These are phyloP conservation scores for Croton setiger DNA, from an alignment of 441 rosid species.

Conservation along the genomic window DNA sequence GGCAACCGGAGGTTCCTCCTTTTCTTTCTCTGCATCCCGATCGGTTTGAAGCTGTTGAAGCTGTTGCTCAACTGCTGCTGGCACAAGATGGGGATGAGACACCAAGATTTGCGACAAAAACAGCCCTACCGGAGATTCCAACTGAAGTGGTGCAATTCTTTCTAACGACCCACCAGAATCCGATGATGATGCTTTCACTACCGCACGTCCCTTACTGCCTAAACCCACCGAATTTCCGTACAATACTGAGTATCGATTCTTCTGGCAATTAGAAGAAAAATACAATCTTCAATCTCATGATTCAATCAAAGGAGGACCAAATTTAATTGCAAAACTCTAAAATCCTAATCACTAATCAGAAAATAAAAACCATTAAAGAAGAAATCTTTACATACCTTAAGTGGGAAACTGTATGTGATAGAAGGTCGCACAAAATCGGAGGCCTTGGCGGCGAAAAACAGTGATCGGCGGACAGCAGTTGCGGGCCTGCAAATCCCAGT, in stretches of 20 bases:
- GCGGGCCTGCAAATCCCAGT: conserved; percentile 25
- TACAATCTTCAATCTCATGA: not conserved
- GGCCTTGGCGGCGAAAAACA: conserved; percentile 20
- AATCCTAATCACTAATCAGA: not conserved
- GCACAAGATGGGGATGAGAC: conserved; percentile 88
- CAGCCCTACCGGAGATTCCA: conserved; percentile 84
- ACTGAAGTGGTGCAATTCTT: conserved; percentile 72
- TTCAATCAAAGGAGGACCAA: too few species aligned
- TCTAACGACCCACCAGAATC: conserved; percentile 41
- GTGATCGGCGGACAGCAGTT: conserved; percentile 24
- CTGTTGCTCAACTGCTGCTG: conserved; percentile 94
- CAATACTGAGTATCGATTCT: conserved; percentile 32
- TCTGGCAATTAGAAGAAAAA: conserved; percentile 21
- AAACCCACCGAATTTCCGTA: conserved; percentile 28
- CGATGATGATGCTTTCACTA: conserved; percentile 41
- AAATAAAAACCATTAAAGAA: not conserved
- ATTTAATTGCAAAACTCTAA: not conserved
- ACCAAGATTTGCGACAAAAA: conserved; percentile 72
- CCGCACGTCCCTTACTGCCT: conserved; percentile 40
- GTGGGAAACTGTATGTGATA: conserved; percentile 9
- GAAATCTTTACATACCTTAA: conserved; percentile 29
- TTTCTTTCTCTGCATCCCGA: conserved; percentile 57
- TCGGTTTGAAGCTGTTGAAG: conserved; percentile 89
- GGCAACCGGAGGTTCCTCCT: conserved; percentile 50
- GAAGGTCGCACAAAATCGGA: conserved; percentile 35